phyloP scores from a whole-genome alignment of 805 yeast species.

The Pichia gijzeniarum region DNA sequence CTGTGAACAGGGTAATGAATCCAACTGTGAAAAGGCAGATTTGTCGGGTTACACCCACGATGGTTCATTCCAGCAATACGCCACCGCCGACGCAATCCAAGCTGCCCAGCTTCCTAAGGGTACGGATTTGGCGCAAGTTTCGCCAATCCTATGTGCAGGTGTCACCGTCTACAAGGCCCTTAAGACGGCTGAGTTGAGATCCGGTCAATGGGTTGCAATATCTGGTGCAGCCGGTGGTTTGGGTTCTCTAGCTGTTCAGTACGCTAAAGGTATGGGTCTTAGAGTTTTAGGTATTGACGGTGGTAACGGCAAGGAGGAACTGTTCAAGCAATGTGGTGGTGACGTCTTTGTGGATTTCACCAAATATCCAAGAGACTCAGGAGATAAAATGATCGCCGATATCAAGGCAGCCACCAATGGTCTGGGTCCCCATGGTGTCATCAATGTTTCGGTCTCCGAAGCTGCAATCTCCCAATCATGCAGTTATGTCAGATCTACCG shows the following conservation, averaged over 20 bases:
- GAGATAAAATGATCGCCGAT: slow-evolving; percentile 35
- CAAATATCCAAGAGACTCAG: slow-evolving; percentile 21
- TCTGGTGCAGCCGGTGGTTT: slow-evolving; percentile 50
- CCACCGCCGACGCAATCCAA: slow-evolving; percentile 47
- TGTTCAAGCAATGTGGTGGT: slow-evolving; percentile 38
- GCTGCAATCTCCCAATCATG: slow-evolving; percentile 39
- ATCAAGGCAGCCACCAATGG: slow-evolving; percentile 39
- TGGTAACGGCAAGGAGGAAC: slow-evolving; percentile 39
- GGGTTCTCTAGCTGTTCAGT: slow-evolving; percentile 45
- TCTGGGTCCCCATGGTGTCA: slow-evolving; percentile 44
- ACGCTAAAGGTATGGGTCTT: slow-evolving; percentile 44
- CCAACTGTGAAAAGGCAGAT: slow-evolving; percentile 65
- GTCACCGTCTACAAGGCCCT: slow-evolving; percentile 49
- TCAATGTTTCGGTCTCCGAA: slow-evolving; percentile 48
- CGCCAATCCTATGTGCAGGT: slow-evolving; percentile 50
- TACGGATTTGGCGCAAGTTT: slow-evolving; percentile 40
- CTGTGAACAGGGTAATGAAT: slow-evolving; percentile 52
- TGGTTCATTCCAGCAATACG: slow-evolving; percentile 51
- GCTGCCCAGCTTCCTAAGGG: slow-evolving; percentile 43
- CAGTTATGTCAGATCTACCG: slow-evolving; percentile 41
- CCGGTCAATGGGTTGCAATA: slow-evolving; percentile 48
- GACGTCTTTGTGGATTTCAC: slow-evolving; percentile 43
- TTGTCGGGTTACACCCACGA: slow-evolving; percentile 72
- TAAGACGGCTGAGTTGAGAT: slow-evolving; percentile 40
- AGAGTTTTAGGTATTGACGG: slow-evolving; percentile 45